These are phyloP conservation scores for Lichtheimia corymbifera DNA, from an alignment of 371 early-diverging fungal species.

Conservation along the genomic window DNA sequence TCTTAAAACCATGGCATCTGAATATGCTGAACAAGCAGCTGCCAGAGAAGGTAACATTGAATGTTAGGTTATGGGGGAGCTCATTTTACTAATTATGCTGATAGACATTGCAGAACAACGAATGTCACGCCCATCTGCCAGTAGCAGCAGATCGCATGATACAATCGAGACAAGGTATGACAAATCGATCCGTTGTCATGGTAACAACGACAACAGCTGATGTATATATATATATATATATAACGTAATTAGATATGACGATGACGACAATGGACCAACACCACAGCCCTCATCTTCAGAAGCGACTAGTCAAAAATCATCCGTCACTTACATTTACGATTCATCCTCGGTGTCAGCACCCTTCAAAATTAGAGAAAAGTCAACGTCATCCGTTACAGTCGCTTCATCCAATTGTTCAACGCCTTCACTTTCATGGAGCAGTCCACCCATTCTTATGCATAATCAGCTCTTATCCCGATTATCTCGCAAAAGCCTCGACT, in stretches of 20 bases:
- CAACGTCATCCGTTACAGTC: conserved; percentile 34
- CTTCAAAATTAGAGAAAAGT: conserved; percentile 43
- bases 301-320: conserved; percentile 32
- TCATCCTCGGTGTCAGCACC: conserved; percentile 34
- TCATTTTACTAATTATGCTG: neutral
- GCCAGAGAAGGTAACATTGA: conserved; percentile 6
- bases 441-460: conserved; percentile 23
- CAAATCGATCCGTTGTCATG: neutral
- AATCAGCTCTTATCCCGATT: conserved; percentile 16
- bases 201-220: neutral
- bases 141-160: conserved; percentile 3
- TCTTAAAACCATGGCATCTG: conserved; percentile 29
- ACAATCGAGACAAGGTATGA: conserved; percentile 9
- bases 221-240: neutral
- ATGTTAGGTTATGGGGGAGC: neutral
- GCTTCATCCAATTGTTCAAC: conserved; percentile 26
- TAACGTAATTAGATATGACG: neutral
- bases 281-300: conserved; percentile 20
- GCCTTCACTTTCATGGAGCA: conserved; percentile 38
- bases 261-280: conserved; percentile 18
- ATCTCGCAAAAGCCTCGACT: conserved; percentile 11
- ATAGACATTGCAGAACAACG: conserved; percentile 9
- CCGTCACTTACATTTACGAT: conserved; percentile 37
- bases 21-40: conserved; percentile 24
- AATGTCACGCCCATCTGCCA: neutral